Evolutionary conservation across 345 rosid genomes (phyloP).

Genomic region (Aquilaria yunnanensis): DNA sequence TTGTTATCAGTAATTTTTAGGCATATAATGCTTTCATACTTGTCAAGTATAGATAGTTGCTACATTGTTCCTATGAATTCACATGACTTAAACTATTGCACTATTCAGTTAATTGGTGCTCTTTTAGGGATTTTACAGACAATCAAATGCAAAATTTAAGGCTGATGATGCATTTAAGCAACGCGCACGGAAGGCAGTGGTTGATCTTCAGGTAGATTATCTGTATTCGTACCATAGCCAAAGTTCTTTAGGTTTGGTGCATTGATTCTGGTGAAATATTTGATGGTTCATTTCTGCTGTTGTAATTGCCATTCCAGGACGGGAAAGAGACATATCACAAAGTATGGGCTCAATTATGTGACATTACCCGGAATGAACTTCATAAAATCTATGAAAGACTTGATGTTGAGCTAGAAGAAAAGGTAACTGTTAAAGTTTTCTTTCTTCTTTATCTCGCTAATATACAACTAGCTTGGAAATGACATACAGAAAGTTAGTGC

Average conservation of each 20-base stretch:
- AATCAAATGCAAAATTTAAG: constrained; percentile 75
- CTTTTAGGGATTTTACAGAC: constrained; percentile 68
- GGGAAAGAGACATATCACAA: constrained; percentile 67
- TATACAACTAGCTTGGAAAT: too few relatives aligned
- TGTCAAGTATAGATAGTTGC: too few relatives aligned
- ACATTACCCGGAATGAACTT: constrained; percentile 64
- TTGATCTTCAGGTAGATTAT: constrained; percentile 72
- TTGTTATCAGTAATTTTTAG: too few relatives aligned
- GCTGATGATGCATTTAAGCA: constrained; percentile 67
- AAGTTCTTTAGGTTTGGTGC: background rate
- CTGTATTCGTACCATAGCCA: background rate
- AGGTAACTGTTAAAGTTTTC: constrained; percentile 33
- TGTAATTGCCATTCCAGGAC: constrained; percentile 36
- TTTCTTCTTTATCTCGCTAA: background rate
- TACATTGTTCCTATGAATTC: too few relatives aligned
- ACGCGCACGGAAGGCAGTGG: constrained; percentile 89
- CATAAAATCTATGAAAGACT: constrained; percentile 75
- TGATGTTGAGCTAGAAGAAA: constrained; percentile 77
- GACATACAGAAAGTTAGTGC: too few relatives aligned
- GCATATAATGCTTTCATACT: too few relatives aligned
- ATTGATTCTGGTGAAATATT: background rate
- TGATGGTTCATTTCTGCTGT: background rate
- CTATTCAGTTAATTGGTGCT: background rate
- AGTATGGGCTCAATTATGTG: constrained; percentile 73
- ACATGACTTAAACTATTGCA: too few relatives aligned